phyloP scores from a whole-genome alignment of 768 basidiomycete genomes.

The Trametes meyenii region DNA sequence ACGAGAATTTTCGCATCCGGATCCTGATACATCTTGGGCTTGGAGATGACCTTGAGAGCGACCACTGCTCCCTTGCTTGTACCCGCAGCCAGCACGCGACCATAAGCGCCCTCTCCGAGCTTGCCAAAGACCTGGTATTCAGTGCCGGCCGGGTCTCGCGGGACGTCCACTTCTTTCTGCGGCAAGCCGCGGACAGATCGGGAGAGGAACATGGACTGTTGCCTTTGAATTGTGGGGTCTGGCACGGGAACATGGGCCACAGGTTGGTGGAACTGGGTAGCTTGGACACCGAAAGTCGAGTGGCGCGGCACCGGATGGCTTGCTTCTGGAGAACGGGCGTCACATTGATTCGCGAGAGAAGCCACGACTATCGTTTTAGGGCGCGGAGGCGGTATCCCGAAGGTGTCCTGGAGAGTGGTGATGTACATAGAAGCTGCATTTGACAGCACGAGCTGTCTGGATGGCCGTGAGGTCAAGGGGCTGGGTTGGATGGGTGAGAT shows the following conservation, averaged over 20 bases:
- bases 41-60: constrained; percentile 33
- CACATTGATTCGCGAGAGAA: too few species aligned
- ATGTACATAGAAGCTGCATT: too few species aligned
- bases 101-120: constrained; percentile 24
- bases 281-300: neutral
- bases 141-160: neutral
- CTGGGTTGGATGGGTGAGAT: too few species aligned
- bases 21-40: constrained; percentile 11
- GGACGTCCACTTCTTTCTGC: neutral
- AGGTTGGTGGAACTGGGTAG: neutral
- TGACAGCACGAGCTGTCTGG: too few species aligned
- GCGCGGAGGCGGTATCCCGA: too few species aligned
- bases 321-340: too few species aligned
- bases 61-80: constrained; percentile 17
- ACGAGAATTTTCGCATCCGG: neutral
- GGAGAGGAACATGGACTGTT: neutral
- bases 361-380: too few species aligned
- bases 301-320: neutral
- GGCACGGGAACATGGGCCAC: neutral
- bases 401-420: too few species aligned
- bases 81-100: constrained; percentile 25
- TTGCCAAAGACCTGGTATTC: constrained; percentile 24
- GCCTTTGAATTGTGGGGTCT: neutral
- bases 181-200: neutral
- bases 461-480: too few species aligned